Base-by-base conservation (phyloP, 2,329 filamentous ascomycete species). In the Fusarium euwallaceae region DNA sequence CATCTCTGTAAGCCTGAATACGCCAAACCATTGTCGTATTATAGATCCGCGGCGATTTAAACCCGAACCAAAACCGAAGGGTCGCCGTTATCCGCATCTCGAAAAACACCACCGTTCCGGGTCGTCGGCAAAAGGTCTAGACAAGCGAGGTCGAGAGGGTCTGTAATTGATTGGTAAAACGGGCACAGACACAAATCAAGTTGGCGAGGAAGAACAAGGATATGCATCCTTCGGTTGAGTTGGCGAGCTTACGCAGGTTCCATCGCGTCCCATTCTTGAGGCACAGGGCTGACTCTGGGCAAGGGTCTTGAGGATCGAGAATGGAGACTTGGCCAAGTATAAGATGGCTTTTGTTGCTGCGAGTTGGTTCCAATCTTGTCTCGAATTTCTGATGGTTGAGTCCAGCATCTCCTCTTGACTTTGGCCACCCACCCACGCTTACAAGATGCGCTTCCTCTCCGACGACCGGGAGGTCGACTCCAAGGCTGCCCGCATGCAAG, bases 391-490 rank as follows among this genome's bases (percentile, higher is more conserved):
- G 16, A 7, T 8, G 3, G 2, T 11, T 29, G 24, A 29, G 17
- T n/a, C 16, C 2, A 53, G 2, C 16, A n/a, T 55, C 7, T 17
- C 17, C 14, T 14, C 17, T 14, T 32, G 4, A 4, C 17, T 11
- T 5, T 32, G 4, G 27, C 27, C 1, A 32, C 27, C 27, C 9
- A 7, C 4, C 6, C 48, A 32, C 4, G 12, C 24, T 14, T 29
- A 29, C 27, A 32, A 32, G 4, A 78, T 78, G 77, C 76, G 75
- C n/a, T 71, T 76, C 70, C 11, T 76, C 20, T 63, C 66, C 1
- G 70, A 76, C 4, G 61, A 70, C 37, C 51, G 65, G 56, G 48
- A 59, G 61, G 67, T 66, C 67, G 45, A 76, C 70, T 45, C 70
- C 64, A 64, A 37, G 70, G 64, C 43, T 37, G 67, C 64, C 36